These are phyloP conservation scores for Umbelopsis sp. DNA, from an alignment of 192 early-diverging fungal genomes.

Conservation along the genomic window DNA sequence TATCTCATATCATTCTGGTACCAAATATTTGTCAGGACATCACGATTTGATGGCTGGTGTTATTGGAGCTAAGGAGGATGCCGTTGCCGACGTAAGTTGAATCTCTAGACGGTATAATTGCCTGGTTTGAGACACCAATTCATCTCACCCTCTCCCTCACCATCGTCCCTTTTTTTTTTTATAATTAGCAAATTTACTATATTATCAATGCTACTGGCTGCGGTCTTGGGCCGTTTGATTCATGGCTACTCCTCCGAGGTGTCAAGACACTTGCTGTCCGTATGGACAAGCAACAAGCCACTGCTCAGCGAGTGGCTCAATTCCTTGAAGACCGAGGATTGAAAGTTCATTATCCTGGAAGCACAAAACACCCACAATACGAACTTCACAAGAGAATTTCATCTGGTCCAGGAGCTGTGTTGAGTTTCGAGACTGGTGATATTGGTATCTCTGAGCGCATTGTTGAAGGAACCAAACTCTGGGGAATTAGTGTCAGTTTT, in stretches of 20 bases:
- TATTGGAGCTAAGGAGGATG: constrained; percentile 71
- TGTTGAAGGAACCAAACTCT: constrained; percentile 82
- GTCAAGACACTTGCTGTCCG: constrained; percentile 96
- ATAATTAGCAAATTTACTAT: constrained; percentile 81
- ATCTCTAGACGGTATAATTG: not conserved
- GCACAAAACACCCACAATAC: constrained; percentile 80
- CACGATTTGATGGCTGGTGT: constrained; percentile 99
- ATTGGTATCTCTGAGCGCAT: constrained; percentile 75
- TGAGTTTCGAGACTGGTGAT: constrained; percentile 93
- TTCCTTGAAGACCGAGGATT: constrained; percentile 81
- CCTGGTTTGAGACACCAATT: not conserved
- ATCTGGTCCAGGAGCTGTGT: constrained; percentile 87
- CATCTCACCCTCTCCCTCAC: not conserved
- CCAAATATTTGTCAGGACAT: constrained; percentile 96
- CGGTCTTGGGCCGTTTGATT: constrained; percentile 90
- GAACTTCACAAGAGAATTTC: constrained; percentile 80
- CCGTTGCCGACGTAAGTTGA: constrained; percentile 70
- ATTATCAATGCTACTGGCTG: constrained; percentile 95
- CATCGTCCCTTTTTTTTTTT: no score
- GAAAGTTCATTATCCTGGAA: constrained; percentile 89
- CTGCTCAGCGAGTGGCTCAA: constrained; percentile 75
- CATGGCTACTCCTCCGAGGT: constrained; percentile 90
- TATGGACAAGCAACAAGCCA: constrained; percentile 92
- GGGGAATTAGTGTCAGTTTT: constrained; percentile 96
- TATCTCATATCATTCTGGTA: constrained; percentile 95